These are phyloP conservation scores for Psilocybe sp. DNA, from an alignment of 768 basidiomycete genomes.

Conservation along the genomic window DNA sequence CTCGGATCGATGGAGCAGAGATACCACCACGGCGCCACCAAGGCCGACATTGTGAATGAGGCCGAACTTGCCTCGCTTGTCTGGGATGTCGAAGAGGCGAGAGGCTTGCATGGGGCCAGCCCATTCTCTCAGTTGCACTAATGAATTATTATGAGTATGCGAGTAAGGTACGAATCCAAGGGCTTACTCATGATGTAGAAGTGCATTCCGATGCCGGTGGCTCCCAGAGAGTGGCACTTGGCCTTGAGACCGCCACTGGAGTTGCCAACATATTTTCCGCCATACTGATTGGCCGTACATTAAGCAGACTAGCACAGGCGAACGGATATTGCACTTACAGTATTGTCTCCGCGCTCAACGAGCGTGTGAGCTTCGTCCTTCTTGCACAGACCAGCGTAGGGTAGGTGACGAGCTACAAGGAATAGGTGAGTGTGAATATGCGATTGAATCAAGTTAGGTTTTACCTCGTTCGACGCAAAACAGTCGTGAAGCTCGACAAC, in stretches of 20 bases:
- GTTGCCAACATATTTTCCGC: slow-evolving; percentile 82
- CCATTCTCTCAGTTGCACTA: slow-evolving; percentile 80
- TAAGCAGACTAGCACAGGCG: too few relatives aligned
- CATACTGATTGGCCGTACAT: slow-evolving; percentile 46
- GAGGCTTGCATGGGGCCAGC: slow-evolving; percentile 83
- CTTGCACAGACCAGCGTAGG: slow-evolving; percentile 70
- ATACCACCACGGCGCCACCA: slow-evolving; percentile 78
- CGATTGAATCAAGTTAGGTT: slow-evolving; percentile 8
- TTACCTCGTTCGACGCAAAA: slow-evolving; percentile 80
- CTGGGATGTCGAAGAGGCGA: slow-evolving; percentile 57
- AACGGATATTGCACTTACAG: slow-evolving; percentile 38
- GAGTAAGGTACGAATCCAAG: slow-evolving; percentile 1
- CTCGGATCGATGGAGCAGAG: slow-evolving; percentile 71
- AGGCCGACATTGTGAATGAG: slow-evolving; percentile 83
- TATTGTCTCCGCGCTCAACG: slow-evolving; percentile 76
- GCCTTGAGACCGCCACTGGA: slow-evolving; percentile 85
- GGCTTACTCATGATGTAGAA: slow-evolving; percentile 73
- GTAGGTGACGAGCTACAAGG: slow-evolving; percentile 73
- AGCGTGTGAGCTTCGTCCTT: slow-evolving; percentile 68
- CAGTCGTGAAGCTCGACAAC: slow-evolving; percentile 88
- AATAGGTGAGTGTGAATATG: neutral
- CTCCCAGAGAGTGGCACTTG: slow-evolving; percentile 88
- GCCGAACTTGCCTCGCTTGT: slow-evolving; percentile 74
- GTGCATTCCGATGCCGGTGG: slow-evolving; percentile 84
- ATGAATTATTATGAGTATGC: slow-evolving; percentile 2